phyloP scores from a whole-genome alignment of 257 asterid genomes.

The Gentiana dahurica region DNA sequence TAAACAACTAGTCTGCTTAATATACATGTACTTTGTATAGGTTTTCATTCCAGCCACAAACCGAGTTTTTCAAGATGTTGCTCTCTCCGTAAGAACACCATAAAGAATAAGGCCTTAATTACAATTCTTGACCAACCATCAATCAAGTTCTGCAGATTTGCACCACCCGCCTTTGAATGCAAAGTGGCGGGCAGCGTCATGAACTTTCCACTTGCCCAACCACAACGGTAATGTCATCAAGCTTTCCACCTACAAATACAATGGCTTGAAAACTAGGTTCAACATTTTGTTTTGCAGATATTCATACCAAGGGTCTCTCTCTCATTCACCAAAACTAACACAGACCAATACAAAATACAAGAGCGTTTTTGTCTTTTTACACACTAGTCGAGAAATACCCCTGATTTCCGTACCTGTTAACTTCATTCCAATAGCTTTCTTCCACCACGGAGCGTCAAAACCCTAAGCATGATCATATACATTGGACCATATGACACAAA shows the following conservation, averaged over 20 bases:
- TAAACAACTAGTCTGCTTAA: too few relatives aligned
- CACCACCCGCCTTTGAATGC: not conserved
- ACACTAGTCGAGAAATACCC: too few relatives aligned
- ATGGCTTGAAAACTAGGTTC: slow-evolving; percentile 2
- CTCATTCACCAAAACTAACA: too few relatives aligned
- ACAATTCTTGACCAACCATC: too few relatives aligned
- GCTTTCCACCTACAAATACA: slow-evolving; percentile 56
- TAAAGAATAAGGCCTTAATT: too few relatives aligned
- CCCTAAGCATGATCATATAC: slow-evolving; percentile 35
- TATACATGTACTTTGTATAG: too few relatives aligned
- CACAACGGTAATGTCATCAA: slow-evolving; percentile 67
- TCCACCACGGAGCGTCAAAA: slow-evolving; percentile 80
- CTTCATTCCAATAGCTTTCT: slow-evolving; percentile 68
- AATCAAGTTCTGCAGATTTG: not conserved
- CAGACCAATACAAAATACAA: too few relatives aligned
- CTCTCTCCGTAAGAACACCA: too few relatives aligned
- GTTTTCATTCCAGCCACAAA: too few relatives aligned
- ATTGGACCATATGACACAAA: not conserved
- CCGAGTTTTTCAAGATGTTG: too few relatives aligned
- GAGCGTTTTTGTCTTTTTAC: not conserved
- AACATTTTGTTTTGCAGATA: not conserved
- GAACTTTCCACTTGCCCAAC: slow-evolving; percentile 48
- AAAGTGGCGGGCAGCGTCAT: slow-evolving; percentile 8
- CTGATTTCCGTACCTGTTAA: slow-evolving; percentile 44
- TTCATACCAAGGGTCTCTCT: not conserved